A percentile compares a stretch with the other conserved stretches of the same genome.
Evolutionary conservation across 176 grass and related monocot species (phyloP).

Genomic region (Rhynchospora tenuis): DNA sequence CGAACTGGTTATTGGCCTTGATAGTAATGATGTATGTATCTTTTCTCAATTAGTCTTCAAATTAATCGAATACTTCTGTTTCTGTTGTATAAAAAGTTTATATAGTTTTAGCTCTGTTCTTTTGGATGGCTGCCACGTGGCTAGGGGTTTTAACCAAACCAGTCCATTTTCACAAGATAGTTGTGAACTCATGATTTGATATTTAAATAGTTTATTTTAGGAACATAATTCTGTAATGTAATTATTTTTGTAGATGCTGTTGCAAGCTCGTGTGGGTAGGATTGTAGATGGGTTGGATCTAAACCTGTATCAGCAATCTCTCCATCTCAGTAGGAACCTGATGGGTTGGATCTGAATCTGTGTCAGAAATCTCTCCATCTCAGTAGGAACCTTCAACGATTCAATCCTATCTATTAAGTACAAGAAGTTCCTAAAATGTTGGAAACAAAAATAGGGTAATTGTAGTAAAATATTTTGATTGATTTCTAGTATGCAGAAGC

Average conservation of each 20-base stretch:
- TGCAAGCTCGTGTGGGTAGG: constrained; percentile 61
- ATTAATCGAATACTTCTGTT: background rate
- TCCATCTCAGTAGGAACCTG: constrained; percentile 49
- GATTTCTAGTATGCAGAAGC: background rate
- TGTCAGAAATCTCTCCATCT: constrained; percentile 57
- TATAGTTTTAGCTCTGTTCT: too few species aligned
- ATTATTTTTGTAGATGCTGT: constrained; percentile 33
- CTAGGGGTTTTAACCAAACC: background rate
- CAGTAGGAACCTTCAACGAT: constrained; percentile 25
- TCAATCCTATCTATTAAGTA: constrained; percentile 37
- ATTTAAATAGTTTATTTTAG: background rate
- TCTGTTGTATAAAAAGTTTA: background rate
- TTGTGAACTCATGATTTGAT: background rate
- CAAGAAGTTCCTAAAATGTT: constrained; percentile 32
- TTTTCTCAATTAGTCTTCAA: background rate
- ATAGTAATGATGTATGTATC: constrained; percentile 26
- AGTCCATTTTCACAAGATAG: background rate
- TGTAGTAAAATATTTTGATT: background rate
- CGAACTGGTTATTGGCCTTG: constrained; percentile 40
- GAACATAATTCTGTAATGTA: background rate
- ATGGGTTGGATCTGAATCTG: constrained; percentile 66
- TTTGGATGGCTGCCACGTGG: too few species aligned
- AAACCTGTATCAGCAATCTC: constrained; percentile 62
- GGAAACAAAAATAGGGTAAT: background rate
- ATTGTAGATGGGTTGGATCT: constrained; percentile 61